phyloP scores from a whole-genome alignment of 768 basidiomycete species.

The Zangia roseola region DNA sequence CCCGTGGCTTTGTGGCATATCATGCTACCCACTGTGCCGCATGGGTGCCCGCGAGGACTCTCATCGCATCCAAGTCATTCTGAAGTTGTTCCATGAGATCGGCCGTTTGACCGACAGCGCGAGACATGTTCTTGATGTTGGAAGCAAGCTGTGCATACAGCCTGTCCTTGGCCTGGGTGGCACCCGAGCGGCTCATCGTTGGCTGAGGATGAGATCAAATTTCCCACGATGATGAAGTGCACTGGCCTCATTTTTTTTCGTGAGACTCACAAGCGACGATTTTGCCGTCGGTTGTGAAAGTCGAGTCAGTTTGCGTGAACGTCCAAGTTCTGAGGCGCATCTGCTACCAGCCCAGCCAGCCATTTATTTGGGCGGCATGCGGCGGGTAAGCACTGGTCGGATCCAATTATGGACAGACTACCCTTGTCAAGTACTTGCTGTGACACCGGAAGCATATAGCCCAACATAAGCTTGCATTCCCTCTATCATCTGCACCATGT shows the following conservation, averaged over 20 bases:
- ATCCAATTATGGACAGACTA: conserved; percentile 20
- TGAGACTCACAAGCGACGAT: conserved; percentile 7
- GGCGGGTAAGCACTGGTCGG: neutral
- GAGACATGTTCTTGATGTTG: conserved; percentile 64
- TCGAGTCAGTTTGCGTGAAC: no score
- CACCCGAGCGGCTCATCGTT: conserved; percentile 38
- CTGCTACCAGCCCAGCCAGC: neutral
- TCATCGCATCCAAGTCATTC: conserved; percentile 75
- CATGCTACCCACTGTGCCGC: conserved; percentile 67
- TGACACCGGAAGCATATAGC: conserved; percentile 4
- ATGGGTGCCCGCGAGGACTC: conserved; percentile 72
- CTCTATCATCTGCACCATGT: conserved; percentile 14
- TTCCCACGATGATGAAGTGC: conserved; percentile 16
- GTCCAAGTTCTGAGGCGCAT: no score
- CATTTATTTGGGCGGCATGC: neutral
- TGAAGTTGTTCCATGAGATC: conserved; percentile 76
- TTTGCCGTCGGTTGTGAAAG: no score
- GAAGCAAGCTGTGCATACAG: conserved; percentile 76
- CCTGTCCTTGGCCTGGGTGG: conserved; percentile 76
- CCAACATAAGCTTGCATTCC: neutral
- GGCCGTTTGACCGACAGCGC: conserved; percentile 68
- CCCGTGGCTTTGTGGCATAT: neutral
- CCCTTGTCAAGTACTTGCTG: conserved; percentile 9
- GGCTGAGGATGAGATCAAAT: neutral
- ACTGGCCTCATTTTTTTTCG: no score